These are phyloP conservation scores for Xylaria intraflava DNA, from an alignment of 495 filamentous ascomycete species.

Conservation along the genomic window DNA sequence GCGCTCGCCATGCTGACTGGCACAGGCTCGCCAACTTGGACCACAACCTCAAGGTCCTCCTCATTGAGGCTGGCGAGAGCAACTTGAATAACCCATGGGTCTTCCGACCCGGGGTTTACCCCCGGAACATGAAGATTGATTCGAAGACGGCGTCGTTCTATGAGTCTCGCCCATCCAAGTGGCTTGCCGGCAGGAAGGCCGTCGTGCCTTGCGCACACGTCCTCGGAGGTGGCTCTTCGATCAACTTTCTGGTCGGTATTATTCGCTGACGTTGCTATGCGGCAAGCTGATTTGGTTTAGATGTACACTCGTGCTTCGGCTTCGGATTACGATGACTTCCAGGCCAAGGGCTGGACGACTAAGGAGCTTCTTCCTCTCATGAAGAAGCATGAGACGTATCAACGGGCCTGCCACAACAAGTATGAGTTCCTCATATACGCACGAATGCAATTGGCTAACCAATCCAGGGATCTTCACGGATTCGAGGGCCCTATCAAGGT, in stretches of 20 bases:
- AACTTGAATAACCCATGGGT: constrained; percentile 84
- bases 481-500: constrained; percentile 81
- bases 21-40: constrained; percentile 69
- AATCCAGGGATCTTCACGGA: constrained; percentile 58
- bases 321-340: constrained; percentile 79
- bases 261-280: neutral
- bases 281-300: constrained; percentile 29
- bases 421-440: constrained; percentile 10
- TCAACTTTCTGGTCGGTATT: constrained; percentile 68
- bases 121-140: constrained; percentile 75
- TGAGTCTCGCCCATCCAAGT: constrained; percentile 66
- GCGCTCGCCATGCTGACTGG: constrained; percentile 4
- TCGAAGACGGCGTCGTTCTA: constrained; percentile 85
- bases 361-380: constrained; percentile 73
- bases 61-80: constrained; percentile 73
- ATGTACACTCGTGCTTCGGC: constrained; percentile 83
- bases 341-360: constrained; percentile 73
- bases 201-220: constrained; percentile 76
- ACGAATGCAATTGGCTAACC: neutral
- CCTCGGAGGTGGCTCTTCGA: constrained; percentile 69
- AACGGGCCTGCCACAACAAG: constrained; percentile 65
- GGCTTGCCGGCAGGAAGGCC: constrained; percentile 62
- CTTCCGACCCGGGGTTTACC: constrained; percentile 71
- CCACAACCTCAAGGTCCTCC: constrained; percentile 69
- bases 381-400: constrained; percentile 81